Base-by-base conservation (phyloP, 768 basidiomycete genomes). In the Phanerochaete carnosa region DNA sequence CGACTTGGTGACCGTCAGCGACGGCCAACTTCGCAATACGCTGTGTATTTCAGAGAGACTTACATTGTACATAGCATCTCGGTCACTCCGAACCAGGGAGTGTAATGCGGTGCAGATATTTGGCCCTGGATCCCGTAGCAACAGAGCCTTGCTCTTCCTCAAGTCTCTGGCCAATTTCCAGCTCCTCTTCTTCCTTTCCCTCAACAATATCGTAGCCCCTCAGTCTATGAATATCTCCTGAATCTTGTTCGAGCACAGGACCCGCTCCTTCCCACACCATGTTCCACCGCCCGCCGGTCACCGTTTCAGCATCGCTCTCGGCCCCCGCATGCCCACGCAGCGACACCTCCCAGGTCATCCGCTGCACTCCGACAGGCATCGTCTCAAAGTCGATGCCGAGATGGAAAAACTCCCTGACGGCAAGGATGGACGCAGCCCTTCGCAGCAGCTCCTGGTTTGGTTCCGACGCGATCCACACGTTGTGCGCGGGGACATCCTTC, bases 381-480 rank as follows among this genome's bases (percentile, higher is more conserved):
- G 64, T 58, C 3, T 62, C 63, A 61, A 80, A 80, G 57, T 79
- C 72, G 33, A 80, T 65, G 45, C 67, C 73, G 7, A 80, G 52
- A 58, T 81, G 80, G 19, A 72, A 72, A 55, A 82, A 73, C 46
- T 68, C 69, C 35, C 64, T 68, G 13, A 80, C 68, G 12, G 71
- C 66, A 23, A 79, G 23, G 23, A 74, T 65, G 5, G 70, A 65
- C 50, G 62, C 65, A 22, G 77, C 69, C 22, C 69, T 56, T 51
- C 58, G 56, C 43, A 80, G 62, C 25, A 81, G 64, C 33, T 66
- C 72, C 62, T 79, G 74, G 55, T 81, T 81, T 55, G 66, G 64
- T 2, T 75, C 70, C 57, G 77, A 78, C 5, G 61, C 63, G 19
- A 81, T 76, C 78, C 79, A 83, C 37, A 70, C 68, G 28, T 73